phyloP scores from a whole-genome alignment of 805 yeast genomes.

The Spathaspora gorwiae region DNA sequence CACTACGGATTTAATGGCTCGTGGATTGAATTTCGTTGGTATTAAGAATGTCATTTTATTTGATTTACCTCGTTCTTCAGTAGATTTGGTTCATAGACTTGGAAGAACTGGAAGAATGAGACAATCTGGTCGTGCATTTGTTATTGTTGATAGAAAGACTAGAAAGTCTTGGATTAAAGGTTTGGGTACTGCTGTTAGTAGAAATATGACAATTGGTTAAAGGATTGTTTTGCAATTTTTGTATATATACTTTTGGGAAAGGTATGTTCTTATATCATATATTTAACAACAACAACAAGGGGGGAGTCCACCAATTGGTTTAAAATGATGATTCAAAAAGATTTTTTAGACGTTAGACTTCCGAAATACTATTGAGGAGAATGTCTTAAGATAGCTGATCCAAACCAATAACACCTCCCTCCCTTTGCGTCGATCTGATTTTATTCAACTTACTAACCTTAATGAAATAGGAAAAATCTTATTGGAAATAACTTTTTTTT shows the following conservation, averaged over 20 bases:
- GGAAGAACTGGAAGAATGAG: slow-evolving; percentile 95
- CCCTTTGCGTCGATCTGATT: too few species aligned
- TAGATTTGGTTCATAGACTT: slow-evolving; percentile 83
- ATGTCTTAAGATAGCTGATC: slow-evolving; percentile 17
- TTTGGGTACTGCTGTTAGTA: slow-evolving; percentile 62
- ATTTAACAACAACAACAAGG: not conserved
- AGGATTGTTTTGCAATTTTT: not conserved
- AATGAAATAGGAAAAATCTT: too few species aligned
- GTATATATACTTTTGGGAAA: not conserved
- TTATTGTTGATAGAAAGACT: slow-evolving; percentile 56
- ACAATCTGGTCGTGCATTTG: slow-evolving; percentile 80
- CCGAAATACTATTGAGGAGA: slow-evolving; percentile 31
- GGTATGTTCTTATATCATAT: slow-evolving; percentile 9
- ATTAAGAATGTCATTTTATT: slow-evolving; percentile 77
- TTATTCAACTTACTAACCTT: too few species aligned
- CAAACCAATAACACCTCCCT: too few species aligned
- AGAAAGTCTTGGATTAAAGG: slow-evolving; percentile 81
- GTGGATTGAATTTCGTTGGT: slow-evolving; percentile 84
- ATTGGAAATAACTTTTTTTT: too few species aligned
- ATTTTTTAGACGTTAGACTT: slow-evolving; percentile 40
- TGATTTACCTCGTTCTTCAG: slow-evolving; percentile 81
- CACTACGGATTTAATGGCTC: slow-evolving; percentile 82
- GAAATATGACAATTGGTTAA: slow-evolving; percentile 35
- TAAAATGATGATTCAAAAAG: slow-evolving; percentile 29
- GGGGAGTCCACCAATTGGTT: not conserved